Base-by-base conservation (phyloP, 371 early-diverging fungal genomes). In the Apophysomyces trapeziformis region DNA sequence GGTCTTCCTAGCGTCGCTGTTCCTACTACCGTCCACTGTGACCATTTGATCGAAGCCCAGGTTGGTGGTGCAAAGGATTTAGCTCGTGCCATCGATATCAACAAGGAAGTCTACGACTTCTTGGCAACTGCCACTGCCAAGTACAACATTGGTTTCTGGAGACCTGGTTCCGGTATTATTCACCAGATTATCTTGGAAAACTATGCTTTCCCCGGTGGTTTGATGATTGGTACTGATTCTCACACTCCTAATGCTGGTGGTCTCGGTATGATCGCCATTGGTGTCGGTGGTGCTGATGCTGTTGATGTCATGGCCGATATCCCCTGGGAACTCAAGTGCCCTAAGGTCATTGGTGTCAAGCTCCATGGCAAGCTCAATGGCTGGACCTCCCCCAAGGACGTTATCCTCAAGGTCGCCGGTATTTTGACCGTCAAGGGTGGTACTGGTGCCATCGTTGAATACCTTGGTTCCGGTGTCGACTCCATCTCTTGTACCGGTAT, bases 281-380 rank as follows among this genome's bases (percentile, higher is more conserved):
- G 97, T 75, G 97, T 98, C 32, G 98, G 98, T 69, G 95, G 95
- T 65, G 96, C 96, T 41, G 98, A 98, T 78, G 98, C 98, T 5
- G 98, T 97, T n/a, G 98, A 98, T 79, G 98, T 92, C 62, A 96
- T 98, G 96, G 95, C 95, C n/a, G 90, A 89, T 60, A 91, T 97
- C 69, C 97, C 97, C 16, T 98, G 99, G 97, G 97, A 98, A 81
- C 89, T 98, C 72, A 96, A 96, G 87, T 89, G 85, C 76, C 99
- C 97, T 64, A 91, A 95, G 75, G 89, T 94, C 36, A 87, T 97
- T 63, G 96, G 97, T 72, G 91, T 98, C 68, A 86, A 91, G 68
- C 79, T 98, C 41, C 88, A 89, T 5, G 98, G 98, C n/a, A 84
- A 90, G 73, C 75, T 98, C 63, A 83, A 81, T 64, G 95, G 93